Evolutionary conservation across 108 stramenopile species (phyloP), one percentile per base, ranked within the genome.

Genomic region (Skeletonema marinoi): DNA sequence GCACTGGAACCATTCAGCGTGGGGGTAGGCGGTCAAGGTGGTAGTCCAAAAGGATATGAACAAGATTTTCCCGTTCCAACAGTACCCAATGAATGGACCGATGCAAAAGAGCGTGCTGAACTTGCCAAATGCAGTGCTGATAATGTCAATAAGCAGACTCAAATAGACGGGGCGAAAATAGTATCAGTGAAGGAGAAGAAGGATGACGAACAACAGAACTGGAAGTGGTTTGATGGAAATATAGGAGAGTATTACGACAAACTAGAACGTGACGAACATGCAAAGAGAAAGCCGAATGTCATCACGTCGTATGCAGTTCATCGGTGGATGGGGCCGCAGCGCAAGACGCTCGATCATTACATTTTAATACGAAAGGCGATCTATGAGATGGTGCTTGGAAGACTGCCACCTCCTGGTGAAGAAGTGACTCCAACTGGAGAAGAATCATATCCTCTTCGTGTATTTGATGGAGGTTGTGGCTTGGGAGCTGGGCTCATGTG

Each of bases 381-480:
- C 16, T 74, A 74, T 54, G 73, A 74, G 11, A 9, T 9, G 5
- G 65, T 66, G 30, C 17, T 72, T 30, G 65, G 38, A 25, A 21
- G 51, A 32, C 6, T 32, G 3, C 19, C 58, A 14, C 58, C 65
- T 54, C 12, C 35, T 42, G 69, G 46, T n/a, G 46, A 48, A 48
- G 46, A 48, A 48, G 46, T 48, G 4, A n/a, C 16, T 48, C 46
- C 13, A 14, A 4, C 46, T 36, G 6, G 36, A 6, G 36, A 36
- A 6, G 36, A 36, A 48, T 48, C 46, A 14, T 14, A 14, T n/a
- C 46, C 46, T 6, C 61, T 82, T 46, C 65, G 76, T n/a, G 87
- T 88, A 1, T 78, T 86, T 64, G 87, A 88, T 80, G 85, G 70
- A 14, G 87, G 87, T 19, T 88, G 85, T 58, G 87, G 87, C 39